phyloP scores from a whole-genome alignment of 1,284 basidiomycete genomes.

The Boletus semigastroideus region DNA sequence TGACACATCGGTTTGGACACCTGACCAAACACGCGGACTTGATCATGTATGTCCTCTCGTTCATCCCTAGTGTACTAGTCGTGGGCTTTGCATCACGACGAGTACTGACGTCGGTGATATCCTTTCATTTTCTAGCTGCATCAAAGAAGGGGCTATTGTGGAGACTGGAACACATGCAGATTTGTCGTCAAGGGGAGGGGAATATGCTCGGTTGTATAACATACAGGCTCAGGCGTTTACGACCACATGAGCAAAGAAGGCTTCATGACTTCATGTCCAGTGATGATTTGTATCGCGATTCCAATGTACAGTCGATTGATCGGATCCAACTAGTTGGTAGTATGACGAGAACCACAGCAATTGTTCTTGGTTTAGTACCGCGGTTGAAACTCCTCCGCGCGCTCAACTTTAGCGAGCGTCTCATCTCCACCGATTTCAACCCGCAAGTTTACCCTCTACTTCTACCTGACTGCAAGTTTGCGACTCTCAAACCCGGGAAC shows the following conservation, averaged over 20 bases:
- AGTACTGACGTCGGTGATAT: neutral
- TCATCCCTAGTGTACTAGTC: neutral
- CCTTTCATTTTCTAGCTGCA: conserved; percentile 35
- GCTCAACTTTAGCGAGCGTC: too few species aligned
- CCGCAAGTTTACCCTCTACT: too few species aligned
- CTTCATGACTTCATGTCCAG: neutral
- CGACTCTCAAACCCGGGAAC: too few species aligned
- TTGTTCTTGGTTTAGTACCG: too few species aligned
- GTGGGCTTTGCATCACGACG: neutral
- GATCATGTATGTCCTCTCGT: conserved; percentile 46
- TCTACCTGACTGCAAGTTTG: too few species aligned
- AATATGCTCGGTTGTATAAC: conserved; percentile 55
- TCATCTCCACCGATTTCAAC: too few species aligned
- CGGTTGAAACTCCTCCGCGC: too few species aligned
- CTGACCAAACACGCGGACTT: conserved; percentile 62
- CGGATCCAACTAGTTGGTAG: too few species aligned
- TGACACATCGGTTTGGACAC: conserved; percentile 69
- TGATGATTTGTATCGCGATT: too few species aligned
- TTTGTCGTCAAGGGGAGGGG: conserved; percentile 45
- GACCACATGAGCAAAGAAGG: neutral
- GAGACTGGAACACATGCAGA: conserved; percentile 56
- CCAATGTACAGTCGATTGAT: too few species aligned
- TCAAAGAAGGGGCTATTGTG: conserved; percentile 54
- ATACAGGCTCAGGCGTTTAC: conserved; percentile 55
- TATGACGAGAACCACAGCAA: too few species aligned